Base-by-base conservation (phyloP, 2,329 filamentous ascomycete genomes). In the Colletotrichum musicola region DNA sequence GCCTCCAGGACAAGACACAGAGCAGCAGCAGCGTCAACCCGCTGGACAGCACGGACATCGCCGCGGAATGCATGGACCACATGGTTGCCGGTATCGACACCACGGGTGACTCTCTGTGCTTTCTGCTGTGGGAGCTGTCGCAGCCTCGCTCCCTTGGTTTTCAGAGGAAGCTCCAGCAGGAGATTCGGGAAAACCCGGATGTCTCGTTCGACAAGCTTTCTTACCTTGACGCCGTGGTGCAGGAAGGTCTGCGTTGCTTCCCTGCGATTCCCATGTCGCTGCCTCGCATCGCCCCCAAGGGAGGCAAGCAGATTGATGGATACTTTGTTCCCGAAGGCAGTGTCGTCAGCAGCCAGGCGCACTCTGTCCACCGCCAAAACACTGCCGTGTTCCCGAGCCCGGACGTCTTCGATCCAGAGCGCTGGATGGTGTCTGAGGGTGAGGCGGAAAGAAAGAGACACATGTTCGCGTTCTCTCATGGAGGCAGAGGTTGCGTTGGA, bases 401-500 rank as follows among this genome's bases (percentile, higher is more conserved):
- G 0, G 92, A 97, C 65, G 80, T 79, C 3, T 98, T 94, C 76
- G 85, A 90, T 57, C 95, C 95, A 0, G 93, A 95, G 64, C 87
- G 95, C 72, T 98, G 95, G 95, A 87, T 97, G 72, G 88, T 86
- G 10, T 84, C 86, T 9, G 86, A 90, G 49, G 93, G 92, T 4
- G 93, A 95, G 73, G 85, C 91, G 66, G 92, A 95, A 73, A 83
- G 88, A 62, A 87, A 87, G 72, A 81, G 87, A 40, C 74, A 88
- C 13, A 87, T 90, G 73, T 91, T 91, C 80, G 86, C 90, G 0
- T 92, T 92, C 80, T 85, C 89, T 4, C 86, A 82, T 49, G 90
- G 90, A 4, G 89, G 88, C 0, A 81, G 90, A 73, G 89, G 89
- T 0, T 92, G 90, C 70, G 85, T 89, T 35, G 89, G 89, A 3